Percentiles rank a stretch among this genome's conserved stretches.
Conservation (phyloP, 2,329 filamentous ascomycete species). For the Claviceps spartinae region DNA sequence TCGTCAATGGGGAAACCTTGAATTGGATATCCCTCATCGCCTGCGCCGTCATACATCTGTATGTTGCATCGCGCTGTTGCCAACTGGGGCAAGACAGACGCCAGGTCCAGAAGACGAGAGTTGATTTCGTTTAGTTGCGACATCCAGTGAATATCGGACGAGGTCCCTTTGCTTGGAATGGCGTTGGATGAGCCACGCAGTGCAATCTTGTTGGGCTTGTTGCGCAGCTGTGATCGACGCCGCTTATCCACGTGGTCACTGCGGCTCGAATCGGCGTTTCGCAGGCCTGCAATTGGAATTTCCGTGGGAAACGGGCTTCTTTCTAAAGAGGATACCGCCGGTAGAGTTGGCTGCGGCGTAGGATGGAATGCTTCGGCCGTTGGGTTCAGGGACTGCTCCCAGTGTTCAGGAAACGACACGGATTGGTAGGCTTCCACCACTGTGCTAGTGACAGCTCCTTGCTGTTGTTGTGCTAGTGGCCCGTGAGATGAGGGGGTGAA, state of each 20-base stretch:
- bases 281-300: background rate
- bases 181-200: slow-evolving; percentile 13
- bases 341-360: background rate
- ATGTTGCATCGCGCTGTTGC: slow-evolving; percentile 12
- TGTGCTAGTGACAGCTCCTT: slow-evolving; percentile 10
- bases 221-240: slow-evolving; percentile 12
- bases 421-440: slow-evolving; percentile 8
- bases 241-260: slow-evolving; percentile 11
- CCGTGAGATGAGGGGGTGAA: slow-evolving; percentile 11
- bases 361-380: slow-evolving; percentile 5
- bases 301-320: background rate
- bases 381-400: slow-evolving; percentile 10
- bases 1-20: slow-evolving; percentile 25
- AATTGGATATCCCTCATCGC: slow-evolving; percentile 11
- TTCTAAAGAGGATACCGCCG: background rate
- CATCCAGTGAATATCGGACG: slow-evolving; percentile 21
- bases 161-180: slow-evolving; percentile 10
- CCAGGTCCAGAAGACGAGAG: slow-evolving; percentile 24
- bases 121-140: slow-evolving; percentile 26
- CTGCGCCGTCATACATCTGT: slow-evolving; percentile 1
- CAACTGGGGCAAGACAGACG: slow-evolving; percentile 18
- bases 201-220: slow-evolving; percentile 20
- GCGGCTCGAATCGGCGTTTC: background rate
- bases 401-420: slow-evolving; percentile 12
- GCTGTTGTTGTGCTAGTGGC: slow-evolving; percentile 18